A percentile compares a stretch with the other conserved stretches of the same genome.
phyloP scores from a whole-genome alignment of 805 yeast species.

The Saturnispora kantuleensis region DNA sequence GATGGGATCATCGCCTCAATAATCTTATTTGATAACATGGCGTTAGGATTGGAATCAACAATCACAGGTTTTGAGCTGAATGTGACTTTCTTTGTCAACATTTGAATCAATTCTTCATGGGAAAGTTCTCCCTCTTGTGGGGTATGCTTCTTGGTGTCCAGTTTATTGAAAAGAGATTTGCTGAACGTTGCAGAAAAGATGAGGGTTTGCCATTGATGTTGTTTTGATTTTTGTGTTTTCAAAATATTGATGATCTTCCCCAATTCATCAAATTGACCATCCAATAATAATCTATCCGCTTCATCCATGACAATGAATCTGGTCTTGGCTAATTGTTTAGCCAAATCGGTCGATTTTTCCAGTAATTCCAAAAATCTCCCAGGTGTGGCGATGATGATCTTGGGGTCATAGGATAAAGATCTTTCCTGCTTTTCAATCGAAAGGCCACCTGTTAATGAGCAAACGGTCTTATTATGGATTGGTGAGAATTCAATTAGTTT shows the following conservation, averaged over 20 bases:
- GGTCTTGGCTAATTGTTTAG: conserved; percentile 33
- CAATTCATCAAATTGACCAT: conserved; percentile 92
- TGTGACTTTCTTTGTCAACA: conserved; percentile 59
- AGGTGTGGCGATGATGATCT: conserved; percentile 86
- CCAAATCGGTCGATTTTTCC: conserved; percentile 46
- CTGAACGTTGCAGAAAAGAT: conserved; percentile 96
- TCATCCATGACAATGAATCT: conserved; percentile 73
- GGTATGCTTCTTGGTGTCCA: conserved; percentile 34
- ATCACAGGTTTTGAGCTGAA: conserved; percentile 60
- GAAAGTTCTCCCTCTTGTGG: conserved; percentile 36
- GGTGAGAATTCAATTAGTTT: conserved; percentile 43
- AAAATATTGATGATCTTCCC: conserved; percentile 68
- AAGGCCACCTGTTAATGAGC: conserved; percentile 87
- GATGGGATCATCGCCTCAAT: conserved; percentile 88
- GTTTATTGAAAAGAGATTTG: conserved; percentile 67
- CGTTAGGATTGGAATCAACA: conserved; percentile 81
- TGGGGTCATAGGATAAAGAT: conserved; percentile 61
- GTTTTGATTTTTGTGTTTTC: conserved; percentile 37
- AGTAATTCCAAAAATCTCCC: conserved; percentile 83
- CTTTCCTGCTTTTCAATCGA: conserved; percentile 91
- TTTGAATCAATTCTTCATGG: conserved; percentile 43
- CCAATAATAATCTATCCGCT: conserved; percentile 90
- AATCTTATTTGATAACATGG: conserved; percentile 62
- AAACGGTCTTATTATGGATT: conserved; percentile 38
- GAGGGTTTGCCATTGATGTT: conserved; percentile 61